These are phyloP conservation scores for Cladosporium velox DNA, from an alignment of 2,329 filamentous ascomycete genomes.

Conservation along the genomic window DNA sequence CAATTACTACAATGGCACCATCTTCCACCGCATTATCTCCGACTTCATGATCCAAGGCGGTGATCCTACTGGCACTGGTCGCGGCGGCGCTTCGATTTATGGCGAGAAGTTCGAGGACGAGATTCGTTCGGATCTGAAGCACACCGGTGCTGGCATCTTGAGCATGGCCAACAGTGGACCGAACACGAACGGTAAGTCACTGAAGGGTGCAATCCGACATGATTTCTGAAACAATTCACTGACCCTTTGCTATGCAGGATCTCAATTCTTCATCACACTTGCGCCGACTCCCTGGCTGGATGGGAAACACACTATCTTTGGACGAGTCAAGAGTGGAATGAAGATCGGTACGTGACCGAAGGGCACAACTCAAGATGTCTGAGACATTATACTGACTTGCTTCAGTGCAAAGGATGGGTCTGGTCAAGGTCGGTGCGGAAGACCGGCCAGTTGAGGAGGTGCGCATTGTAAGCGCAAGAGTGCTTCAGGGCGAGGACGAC, in stretches of 20 bases:
- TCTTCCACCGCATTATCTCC: slow-evolving; percentile 93
- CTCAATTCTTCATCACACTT: slow-evolving; percentile 93
- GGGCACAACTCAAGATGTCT: neutral
- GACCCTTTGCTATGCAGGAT: slow-evolving; percentile 45
- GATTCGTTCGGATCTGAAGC: slow-evolving; percentile 74
- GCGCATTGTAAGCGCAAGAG: slow-evolving; percentile 71
- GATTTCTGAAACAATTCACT: neutral
- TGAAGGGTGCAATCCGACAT: neutral
- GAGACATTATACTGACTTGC: neutral
- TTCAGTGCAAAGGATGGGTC: slow-evolving; percentile 75
- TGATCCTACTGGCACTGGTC: slow-evolving; percentile 90
- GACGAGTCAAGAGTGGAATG: slow-evolving; percentile 82
- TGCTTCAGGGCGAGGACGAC: slow-evolving; percentile 62
- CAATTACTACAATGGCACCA: slow-evolving; percentile 82
- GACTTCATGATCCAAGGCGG: slow-evolving; percentile 90
- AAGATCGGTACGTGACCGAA: slow-evolving; percentile 48
- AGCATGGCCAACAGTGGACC: slow-evolving; percentile 96
- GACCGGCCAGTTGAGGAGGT: slow-evolving; percentile 82
- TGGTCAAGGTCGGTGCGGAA: slow-evolving; percentile 79
- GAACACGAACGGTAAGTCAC: slow-evolving; percentile 69
- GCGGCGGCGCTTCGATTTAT: slow-evolving; percentile 86
- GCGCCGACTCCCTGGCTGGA: slow-evolving; percentile 95
- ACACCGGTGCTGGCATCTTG: slow-evolving; percentile 90
- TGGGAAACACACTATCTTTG: slow-evolving; percentile 96
- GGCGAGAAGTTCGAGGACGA: slow-evolving; percentile 95